phyloP scores from a whole-genome alignment of 305 asterid species.

The Euphrasia arctica region DNA sequence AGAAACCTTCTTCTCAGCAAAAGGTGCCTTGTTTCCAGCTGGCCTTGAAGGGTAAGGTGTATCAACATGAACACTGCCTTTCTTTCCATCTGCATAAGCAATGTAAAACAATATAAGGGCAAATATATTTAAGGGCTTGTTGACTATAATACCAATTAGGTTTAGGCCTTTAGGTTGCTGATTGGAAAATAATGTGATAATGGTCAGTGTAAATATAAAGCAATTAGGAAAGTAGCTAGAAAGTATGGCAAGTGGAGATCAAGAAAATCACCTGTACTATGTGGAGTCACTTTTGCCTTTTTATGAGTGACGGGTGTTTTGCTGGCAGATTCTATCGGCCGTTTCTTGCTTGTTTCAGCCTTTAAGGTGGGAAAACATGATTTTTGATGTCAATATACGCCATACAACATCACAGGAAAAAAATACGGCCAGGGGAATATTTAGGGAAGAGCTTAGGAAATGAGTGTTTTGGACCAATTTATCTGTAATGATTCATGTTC shows the following conservation, averaged over 20 bases:
- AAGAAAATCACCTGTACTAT: slow-evolving; percentile 54
- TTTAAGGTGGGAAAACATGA: slow-evolving; percentile 10
- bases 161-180: not conserved
- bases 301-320: slow-evolving; percentile 59
- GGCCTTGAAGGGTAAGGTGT: slow-evolving; percentile 71
- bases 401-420: not conserved
- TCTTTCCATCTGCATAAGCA: slow-evolving; percentile 51
- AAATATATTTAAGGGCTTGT: not conserved
- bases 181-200: not conserved
- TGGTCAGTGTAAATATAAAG: not conserved
- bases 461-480: too few species aligned
- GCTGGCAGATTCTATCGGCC: slow-evolving; percentile 39
- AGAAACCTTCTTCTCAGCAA: slow-evolving; percentile 47
- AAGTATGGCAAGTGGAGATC: not conserved
- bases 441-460: too few species aligned
- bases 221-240: not conserved
- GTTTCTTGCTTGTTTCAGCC: slow-evolving; percentile 60
- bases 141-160: not conserved
- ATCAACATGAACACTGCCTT: slow-evolving; percentile 53
- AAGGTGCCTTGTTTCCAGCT: slow-evolving; percentile 35
- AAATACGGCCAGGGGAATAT: too few species aligned
- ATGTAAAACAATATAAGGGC: slow-evolving; percentile 8
- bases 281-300: slow-evolving; percentile 71
- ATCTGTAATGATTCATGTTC: too few species aligned
- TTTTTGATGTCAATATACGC: slow-evolving; percentile 12